Percentiles rank a stretch among this genome's conserved stretches.
Evolutionary conservation across 108 stramenopile species (phyloP).

Genomic region (Discostella stelligeroides): DNA sequence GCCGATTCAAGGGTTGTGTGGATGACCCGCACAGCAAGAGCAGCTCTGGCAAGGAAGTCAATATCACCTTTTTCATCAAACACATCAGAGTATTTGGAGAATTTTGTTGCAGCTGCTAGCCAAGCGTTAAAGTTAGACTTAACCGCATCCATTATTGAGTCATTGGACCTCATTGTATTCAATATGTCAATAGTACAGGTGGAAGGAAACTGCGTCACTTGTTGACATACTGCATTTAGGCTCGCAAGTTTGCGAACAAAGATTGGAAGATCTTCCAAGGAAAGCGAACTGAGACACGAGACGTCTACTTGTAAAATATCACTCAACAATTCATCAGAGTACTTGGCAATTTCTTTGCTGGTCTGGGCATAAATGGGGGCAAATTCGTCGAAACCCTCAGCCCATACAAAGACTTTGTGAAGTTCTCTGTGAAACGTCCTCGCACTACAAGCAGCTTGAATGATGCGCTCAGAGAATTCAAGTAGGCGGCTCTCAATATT

Average conservation of each 20-base stretch:
- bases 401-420: conserved; percentile 26
- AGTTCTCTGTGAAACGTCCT: conserved; percentile 11
- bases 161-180: background rate
- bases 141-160: conserved; percentile 4
- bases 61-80: conserved; percentile 22
- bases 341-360: conserved; percentile 5
- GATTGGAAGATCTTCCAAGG: conserved; percentile 12
- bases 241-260: conserved; percentile 8
- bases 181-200: background rate
- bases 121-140: conserved; percentile 7
- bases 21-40: conserved; percentile 8
- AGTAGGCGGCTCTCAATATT: conserved; percentile 4
- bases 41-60: conserved; percentile 9
- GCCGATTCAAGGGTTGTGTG: background rate
- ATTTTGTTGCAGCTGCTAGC: conserved; percentile 8
- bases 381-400: conserved; percentile 21
- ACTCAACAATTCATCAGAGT: background rate
- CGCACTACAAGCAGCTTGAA: conserved; percentile 9
- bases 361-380: conserved; percentile 12
- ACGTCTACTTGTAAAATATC: conserved; percentile 17
- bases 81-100: background rate
- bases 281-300: conserved; percentile 8
- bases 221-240: conserved; percentile 19
- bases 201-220: conserved; percentile 11
- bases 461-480: conserved; percentile 32